phyloP scores from a whole-genome alignment of 1,139 yeast genomes.

The Sugiyamaella sp. region DNA sequence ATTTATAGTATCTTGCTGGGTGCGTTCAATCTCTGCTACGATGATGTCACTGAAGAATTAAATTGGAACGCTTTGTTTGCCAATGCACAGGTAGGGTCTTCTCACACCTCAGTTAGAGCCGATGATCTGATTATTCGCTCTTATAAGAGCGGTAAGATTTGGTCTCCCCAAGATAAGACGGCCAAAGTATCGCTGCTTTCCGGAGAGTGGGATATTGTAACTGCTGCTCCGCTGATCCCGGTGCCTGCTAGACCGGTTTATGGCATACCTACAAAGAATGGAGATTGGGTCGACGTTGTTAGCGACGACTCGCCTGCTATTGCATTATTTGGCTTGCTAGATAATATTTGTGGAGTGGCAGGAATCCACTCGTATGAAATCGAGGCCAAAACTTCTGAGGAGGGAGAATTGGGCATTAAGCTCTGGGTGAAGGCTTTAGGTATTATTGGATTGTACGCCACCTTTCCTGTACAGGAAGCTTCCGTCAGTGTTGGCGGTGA shows the following conservation, averaged over 20 bases:
- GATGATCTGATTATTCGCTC: conserved; percentile 26
- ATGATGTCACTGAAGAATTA: conserved; percentile 23
- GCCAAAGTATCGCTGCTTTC: conserved; percentile 25
- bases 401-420: conserved; percentile 12
- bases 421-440: conserved; percentile 30
- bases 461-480: conserved; percentile 11
- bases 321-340: conserved; percentile 33
- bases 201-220: conserved; percentile 32
- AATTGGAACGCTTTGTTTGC: conserved; percentile 18
- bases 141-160: conserved; percentile 25
- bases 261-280: neutral
- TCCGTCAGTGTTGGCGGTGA: conserved; percentile 15
- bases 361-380: conserved; percentile 22
- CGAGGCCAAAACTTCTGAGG: neutral
- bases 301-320: conserved; percentile 17
- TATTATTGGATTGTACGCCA: conserved; percentile 26
- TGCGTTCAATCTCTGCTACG: conserved; percentile 32
- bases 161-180: conserved; percentile 22
- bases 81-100: neutral
- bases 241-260: conserved; percentile 19
- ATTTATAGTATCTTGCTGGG: conserved; percentile 23
- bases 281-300: conserved; percentile 2
- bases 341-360: conserved; percentile 32
- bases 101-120: neutral
- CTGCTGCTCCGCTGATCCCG: conserved; percentile 31